Evolutionary conservation across 257 asterid species (phyloP).

Genomic region (Catharanthus roseus): DNA sequence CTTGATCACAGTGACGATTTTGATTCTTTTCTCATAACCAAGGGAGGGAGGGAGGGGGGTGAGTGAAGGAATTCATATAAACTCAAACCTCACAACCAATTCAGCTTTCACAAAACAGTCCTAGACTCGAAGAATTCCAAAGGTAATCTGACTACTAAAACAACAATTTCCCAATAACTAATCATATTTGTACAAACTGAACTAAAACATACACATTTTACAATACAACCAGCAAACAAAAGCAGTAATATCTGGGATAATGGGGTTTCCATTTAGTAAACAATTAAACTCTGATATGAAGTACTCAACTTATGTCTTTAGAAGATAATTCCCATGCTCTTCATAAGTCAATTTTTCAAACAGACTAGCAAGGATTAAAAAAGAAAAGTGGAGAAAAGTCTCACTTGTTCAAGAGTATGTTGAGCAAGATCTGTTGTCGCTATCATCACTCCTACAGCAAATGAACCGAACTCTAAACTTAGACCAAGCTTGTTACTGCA

Average conservation of each 20-base stretch:
- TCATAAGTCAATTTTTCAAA: background rate
- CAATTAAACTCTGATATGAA: background rate
- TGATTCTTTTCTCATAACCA: background rate
- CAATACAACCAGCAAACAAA: background rate
- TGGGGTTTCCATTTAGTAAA: background rate
- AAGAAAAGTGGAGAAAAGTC: conserved; percentile 10
- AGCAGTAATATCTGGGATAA: background rate
- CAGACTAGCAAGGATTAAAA: background rate
- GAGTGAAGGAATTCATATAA: background rate
- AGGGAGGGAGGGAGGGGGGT: no score
- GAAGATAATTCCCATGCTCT: background rate
- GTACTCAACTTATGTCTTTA: background rate
- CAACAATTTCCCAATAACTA: background rate
- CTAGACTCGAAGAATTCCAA: no score
- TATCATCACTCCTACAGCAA: conserved; percentile 99
- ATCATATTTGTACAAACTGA: background rate
- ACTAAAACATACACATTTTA: background rate
- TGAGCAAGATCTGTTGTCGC: conserved; percentile 96
- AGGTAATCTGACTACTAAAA: background rate
- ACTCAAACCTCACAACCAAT: no score
- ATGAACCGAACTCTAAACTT: conserved; percentile 96
- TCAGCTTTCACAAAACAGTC: no score
- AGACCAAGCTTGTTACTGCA: conserved; percentile 98
- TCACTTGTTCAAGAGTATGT: conserved; percentile 94
- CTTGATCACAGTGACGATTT: background rate